These are phyloP conservation scores for Globisporangium irregulare DNA, from an alignment of 352 stramenopile genomes.

Conservation along the genomic window DNA sequence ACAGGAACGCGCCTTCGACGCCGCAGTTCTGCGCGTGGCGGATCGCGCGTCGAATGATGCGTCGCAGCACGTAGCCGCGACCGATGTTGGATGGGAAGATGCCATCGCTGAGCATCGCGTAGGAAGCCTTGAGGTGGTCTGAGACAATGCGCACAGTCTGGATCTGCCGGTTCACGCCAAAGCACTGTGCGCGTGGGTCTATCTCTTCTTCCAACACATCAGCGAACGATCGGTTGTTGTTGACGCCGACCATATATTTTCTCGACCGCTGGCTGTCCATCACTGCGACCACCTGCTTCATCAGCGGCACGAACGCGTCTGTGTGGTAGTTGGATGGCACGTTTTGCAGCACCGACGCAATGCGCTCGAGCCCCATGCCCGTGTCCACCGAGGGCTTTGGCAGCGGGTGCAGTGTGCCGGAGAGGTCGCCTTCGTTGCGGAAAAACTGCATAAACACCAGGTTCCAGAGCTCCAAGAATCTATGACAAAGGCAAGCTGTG, in stretches of 20 bases:
- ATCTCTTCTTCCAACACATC: conserved; percentile 43
- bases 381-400: conserved; percentile 95
- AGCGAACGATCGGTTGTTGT: conserved; percentile 25
- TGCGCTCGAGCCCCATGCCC: conserved; percentile 96
- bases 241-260: background rate
- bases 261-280: conserved; percentile 35
- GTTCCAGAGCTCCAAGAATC: conserved; percentile 96
- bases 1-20: conserved; percentile 50
- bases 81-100: conserved; percentile 95
- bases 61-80: conserved; percentile 94
- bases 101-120: conserved; percentile 93
- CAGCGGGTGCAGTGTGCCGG: conserved; percentile 71
- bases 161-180: conserved; percentile 52
- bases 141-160: conserved; percentile 88
- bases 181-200: conserved; percentile 35
- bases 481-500: conserved; percentile 35
- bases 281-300: conserved; percentile 41
- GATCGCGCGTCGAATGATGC: conserved; percentile 91
- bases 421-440: conserved; percentile 69
- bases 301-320: conserved; percentile 94
- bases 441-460: conserved; percentile 98
- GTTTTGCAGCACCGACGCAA: conserved; percentile 93
- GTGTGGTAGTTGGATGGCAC: conserved; percentile 97
- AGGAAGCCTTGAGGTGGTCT: conserved; percentile 95
- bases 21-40: conserved; percentile 62